Percentiles rank a stretch among this genome's conserved stretches.
phyloP scores from a whole-genome alignment of 2,329 filamentous ascomycete genomes.

The Phaeophleospora eucalypticola region DNA sequence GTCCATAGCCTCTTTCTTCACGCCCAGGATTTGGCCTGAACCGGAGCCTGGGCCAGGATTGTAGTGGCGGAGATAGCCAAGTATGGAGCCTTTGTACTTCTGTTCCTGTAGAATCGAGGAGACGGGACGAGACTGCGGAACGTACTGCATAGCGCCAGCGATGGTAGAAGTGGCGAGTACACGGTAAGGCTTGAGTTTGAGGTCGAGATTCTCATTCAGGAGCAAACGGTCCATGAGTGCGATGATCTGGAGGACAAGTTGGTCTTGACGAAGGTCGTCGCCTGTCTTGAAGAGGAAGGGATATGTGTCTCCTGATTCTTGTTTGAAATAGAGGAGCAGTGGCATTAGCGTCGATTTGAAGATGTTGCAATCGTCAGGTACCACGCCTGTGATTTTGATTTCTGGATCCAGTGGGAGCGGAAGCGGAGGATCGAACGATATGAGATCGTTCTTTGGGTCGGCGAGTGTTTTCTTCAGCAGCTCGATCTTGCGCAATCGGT shows the following conservation, averaged over 20 bases:
- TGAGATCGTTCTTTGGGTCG: conserved; percentile 85
- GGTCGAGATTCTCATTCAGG: conserved; percentile 90
- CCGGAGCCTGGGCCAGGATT: conserved; percentile 82
- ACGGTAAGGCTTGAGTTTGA: conserved; percentile 92
- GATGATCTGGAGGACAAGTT: conserved; percentile 95
- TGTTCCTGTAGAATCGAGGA: conserved; percentile 65
- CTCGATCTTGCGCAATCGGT: conserved; percentile 75
- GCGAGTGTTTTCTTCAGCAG: conserved; percentile 77
- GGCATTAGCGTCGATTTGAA: conserved; percentile 95
- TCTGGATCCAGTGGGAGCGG: conserved; percentile 85
- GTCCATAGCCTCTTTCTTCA: conserved; percentile 88
- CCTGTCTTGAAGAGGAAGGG: conserved; percentile 89
- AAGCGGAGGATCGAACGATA: conserved; percentile 77
- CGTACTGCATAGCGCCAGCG: conserved; percentile 89
- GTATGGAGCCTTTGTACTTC: conserved; percentile 72
- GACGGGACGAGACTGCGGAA: conserved; percentile 72
- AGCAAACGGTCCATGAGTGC: conserved; percentile 95
- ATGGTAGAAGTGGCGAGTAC: conserved; percentile 88
- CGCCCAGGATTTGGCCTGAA: conserved; percentile 62
- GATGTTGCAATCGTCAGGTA: conserved; percentile 79
- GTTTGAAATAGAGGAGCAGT: conserved; percentile 86
- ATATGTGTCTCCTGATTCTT: conserved; percentile 70
- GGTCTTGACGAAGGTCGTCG: conserved; percentile 92
- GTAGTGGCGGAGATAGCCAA: conserved; percentile 81
- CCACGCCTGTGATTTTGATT: conserved; percentile 71